These are phyloP conservation scores for Vitis hybrid DNA, from an alignment of 177 flowering plant genomes.

Conservation along the genomic window DNA sequence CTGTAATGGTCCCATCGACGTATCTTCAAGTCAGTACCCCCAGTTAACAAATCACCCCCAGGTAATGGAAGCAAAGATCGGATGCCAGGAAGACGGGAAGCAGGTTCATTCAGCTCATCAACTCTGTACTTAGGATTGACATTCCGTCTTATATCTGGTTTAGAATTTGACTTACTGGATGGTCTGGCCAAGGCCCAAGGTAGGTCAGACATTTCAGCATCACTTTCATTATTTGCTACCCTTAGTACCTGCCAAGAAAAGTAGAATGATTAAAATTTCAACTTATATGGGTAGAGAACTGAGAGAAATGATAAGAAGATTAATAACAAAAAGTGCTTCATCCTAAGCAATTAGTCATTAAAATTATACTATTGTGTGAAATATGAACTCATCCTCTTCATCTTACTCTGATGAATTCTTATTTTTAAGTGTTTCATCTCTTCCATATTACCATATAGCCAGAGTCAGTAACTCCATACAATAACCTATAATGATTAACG, in stretches of 20 bases:
- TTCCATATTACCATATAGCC: not conserved
- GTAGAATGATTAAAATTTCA: not conserved
- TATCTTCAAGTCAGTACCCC: conserved; percentile 93
- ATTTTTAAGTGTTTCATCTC: not conserved
- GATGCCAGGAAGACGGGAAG: conserved; percentile 80
- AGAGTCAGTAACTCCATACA: not conserved
- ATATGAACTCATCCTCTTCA: not conserved
- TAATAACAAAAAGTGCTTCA: not conserved
- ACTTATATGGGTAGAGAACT: not conserved
- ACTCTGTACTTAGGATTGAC: conserved; percentile 68
- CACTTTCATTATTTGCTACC: conserved; percentile 58
- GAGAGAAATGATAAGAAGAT: not conserved
- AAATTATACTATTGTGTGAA: not conserved
- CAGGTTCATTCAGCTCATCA: conserved; percentile 85
- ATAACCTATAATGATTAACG: too few species aligned
- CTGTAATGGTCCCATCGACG: conserved; percentile 95
- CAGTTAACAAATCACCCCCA: conserved; percentile 93
- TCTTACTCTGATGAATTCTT: too few species aligned
- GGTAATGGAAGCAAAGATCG: conserved; percentile 94
- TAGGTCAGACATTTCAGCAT: conserved; percentile 55
- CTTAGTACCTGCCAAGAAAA: conserved; percentile 61
- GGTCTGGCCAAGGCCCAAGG: conserved; percentile 86
- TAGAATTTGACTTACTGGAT: conserved; percentile 50
- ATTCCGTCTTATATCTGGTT: conserved; percentile 53
- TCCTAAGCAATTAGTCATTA: not conserved